Evolutionary conservation across 1,284 basidiomycete species (phyloP).

Genomic region (Trametes sp.): DNA sequence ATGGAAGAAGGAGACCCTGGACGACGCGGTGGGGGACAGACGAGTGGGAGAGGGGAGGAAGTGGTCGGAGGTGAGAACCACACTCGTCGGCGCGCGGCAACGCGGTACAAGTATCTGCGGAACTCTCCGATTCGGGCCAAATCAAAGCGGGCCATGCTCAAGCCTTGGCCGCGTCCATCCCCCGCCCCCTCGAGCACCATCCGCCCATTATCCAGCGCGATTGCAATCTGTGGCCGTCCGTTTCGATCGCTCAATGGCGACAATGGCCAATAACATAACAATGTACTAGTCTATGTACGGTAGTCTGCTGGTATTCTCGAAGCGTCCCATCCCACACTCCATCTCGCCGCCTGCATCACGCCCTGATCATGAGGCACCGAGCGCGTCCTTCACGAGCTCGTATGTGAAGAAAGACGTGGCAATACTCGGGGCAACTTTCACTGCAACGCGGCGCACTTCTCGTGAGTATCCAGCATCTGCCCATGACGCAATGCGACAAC

Average conservation of each 20-base stretch:
- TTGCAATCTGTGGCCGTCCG: slow-evolving; percentile 5
- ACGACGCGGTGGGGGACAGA: slow-evolving; percentile 18
- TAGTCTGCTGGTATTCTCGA: slow-evolving; percentile 18
- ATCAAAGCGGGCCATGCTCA: slow-evolving; percentile 13
- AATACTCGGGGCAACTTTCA: slow-evolving; percentile 92
- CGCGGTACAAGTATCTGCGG: slow-evolving; percentile 23
- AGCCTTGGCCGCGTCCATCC: slow-evolving; percentile 7
- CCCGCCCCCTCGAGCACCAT: not conserved
- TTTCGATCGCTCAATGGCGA: slow-evolving; percentile 15
- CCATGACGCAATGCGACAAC: slow-evolving; percentile 43
- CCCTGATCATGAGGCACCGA: slow-evolving; percentile 40
- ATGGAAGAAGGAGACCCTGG: slow-evolving; percentile 22
- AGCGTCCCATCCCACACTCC: slow-evolving; percentile 12
- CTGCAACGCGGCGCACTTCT: slow-evolving; percentile 47
- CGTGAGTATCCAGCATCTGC: slow-evolving; percentile 20
- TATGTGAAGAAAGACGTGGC: slow-evolving; percentile 87
- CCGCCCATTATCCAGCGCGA: not conserved
- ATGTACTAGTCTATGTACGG: slow-evolving; percentile 33
- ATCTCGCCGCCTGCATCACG: slow-evolving; percentile 11
- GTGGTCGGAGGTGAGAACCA: slow-evolving; percentile 21
- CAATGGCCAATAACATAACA: slow-evolving; percentile 17
- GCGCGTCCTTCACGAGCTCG: slow-evolving; percentile 66
- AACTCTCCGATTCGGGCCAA: slow-evolving; percentile 22
- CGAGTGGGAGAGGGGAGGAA: slow-evolving; percentile 9
- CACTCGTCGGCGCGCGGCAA: slow-evolving; percentile 18